These are phyloP conservation scores for Pleurotus sapidus DNA, from an alignment of 768 basidiomycete species.

Conservation along the genomic window DNA sequence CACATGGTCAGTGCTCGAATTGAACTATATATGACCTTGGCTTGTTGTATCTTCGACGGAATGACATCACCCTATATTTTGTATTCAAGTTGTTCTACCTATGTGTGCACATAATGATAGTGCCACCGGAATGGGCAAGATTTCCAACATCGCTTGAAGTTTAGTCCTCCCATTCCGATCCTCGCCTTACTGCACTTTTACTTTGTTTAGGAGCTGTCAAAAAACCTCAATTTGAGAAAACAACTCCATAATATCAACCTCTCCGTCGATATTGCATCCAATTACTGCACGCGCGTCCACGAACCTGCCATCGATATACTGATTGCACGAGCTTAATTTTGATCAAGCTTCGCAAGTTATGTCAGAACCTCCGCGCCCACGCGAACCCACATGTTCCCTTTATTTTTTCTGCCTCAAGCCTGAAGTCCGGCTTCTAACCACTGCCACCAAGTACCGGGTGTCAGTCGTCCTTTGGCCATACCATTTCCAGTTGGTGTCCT, in stretches of 20 bases:
- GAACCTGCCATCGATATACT: constrained; percentile 7
- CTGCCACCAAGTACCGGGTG: neutral
- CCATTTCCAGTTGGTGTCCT: neutral
- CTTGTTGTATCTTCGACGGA: neutral
- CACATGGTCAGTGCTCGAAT: neutral
- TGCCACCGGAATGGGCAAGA: neutral
- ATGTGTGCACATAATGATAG: neutral
- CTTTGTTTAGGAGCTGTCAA: neutral
- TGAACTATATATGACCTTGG: neutral
- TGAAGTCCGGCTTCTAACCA: neutral
- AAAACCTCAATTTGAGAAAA: neutral
- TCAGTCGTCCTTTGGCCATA: neutral
- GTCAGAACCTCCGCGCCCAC: neutral
- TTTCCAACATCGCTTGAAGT: neutral
- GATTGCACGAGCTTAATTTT: constrained; percentile 5
- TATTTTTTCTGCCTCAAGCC: constrained; percentile 1
- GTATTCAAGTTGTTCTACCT: neutral
- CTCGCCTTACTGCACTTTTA: neutral
- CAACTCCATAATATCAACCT: neutral
- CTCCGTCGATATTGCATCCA: neutral
- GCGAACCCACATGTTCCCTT: constrained; percentile 3
- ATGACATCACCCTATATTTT: constrained; percentile 1
- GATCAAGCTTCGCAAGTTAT: neutral
- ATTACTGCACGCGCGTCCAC: neutral
- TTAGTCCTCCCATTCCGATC: neutral